Percentiles rank a stretch among this genome's conserved stretches.
Conservation (phyloP, 2,329 filamentous ascomycete species). For the Pyricularia pennisetigena region DNA sequence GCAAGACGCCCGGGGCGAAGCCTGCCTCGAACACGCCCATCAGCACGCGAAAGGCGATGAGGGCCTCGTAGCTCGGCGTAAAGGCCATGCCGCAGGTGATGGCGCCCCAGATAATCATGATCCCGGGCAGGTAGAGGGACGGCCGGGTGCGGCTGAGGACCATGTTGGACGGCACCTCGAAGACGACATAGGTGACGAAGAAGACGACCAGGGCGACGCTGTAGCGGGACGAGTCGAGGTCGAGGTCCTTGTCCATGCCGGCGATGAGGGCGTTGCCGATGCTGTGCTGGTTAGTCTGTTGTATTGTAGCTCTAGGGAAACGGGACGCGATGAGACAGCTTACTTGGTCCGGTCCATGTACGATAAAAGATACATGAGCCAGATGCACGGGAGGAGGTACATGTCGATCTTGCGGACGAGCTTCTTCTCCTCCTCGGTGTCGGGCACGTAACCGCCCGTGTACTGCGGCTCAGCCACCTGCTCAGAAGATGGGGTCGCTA, state of each 20-base stretch:
- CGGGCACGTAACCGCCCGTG: neutral
- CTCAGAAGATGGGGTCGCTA: neutral
- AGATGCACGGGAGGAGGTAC: neutral
- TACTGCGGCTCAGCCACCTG: neutral
- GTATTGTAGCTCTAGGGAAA: conserved; percentile 5
- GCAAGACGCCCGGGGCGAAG: conserved; percentile 44
- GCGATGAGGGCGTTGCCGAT: conserved; percentile 36
- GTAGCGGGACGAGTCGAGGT: conserved; percentile 46
- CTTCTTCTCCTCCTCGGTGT: neutral
- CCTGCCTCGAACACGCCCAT: conserved; percentile 49
- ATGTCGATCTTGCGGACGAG: conserved; percentile 1
- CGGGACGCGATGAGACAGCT: neutral
- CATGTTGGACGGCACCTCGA: conserved; percentile 28
- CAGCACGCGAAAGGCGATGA: conserved; percentile 27
- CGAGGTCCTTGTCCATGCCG: conserved; percentile 16
- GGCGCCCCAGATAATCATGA: conserved; percentile 30
- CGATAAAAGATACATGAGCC: conserved; percentile 2
- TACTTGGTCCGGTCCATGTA: conserved; percentile 4
- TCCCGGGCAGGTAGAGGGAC: conserved; percentile 22
- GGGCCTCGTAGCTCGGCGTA: conserved; percentile 20
- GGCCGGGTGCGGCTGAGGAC: conserved; percentile 31
- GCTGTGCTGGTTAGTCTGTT: conserved; percentile 5
- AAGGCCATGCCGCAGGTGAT: conserved; percentile 27
- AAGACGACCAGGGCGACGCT: conserved; percentile 47
- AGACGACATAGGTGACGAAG: conserved; percentile 53